These are phyloP conservation scores for Hypoxylon fragiforme DNA, from an alignment of 495 filamentous ascomycete species.

Conservation along the genomic window DNA sequence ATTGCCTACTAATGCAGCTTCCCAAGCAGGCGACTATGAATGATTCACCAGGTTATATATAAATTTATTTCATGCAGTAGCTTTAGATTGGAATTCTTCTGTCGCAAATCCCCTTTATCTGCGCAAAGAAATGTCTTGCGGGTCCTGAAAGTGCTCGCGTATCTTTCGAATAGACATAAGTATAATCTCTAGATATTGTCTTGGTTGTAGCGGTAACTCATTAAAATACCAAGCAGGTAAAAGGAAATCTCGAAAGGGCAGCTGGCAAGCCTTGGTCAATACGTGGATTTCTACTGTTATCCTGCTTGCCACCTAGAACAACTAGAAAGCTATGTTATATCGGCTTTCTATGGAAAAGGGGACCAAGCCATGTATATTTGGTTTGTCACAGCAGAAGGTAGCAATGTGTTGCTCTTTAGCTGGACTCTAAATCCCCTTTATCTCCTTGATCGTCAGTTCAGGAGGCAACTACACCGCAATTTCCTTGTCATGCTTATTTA, in stretches of 20 bases:
- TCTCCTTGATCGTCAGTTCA: not conserved
- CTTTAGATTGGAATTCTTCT: not conserved
- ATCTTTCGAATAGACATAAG: not conserved
- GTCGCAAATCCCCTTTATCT: slow-evolving; percentile 15
- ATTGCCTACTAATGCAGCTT: not conserved
- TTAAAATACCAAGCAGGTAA: not conserved
- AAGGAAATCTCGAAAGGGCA: slow-evolving; percentile 14
- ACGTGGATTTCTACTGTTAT: not conserved
- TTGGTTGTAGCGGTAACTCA: slow-evolving; percentile 13
- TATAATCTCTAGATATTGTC: slow-evolving; percentile 14
- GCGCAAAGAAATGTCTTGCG: slow-evolving; percentile 12
- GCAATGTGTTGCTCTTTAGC: not conserved
- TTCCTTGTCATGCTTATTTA: not conserved
- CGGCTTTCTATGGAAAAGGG: not conserved
- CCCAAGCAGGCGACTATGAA: not conserved
- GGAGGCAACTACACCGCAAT: not conserved
- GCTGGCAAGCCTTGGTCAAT: not conserved
- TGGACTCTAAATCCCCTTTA: not conserved
- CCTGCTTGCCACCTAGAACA: not conserved
- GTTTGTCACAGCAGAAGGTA: not conserved
- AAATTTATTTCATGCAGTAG: not conserved
- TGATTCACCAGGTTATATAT: slow-evolving; percentile 9
- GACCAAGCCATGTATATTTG: not conserved
- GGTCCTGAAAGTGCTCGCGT: not conserved
- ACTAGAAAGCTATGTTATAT: not conserved